A percentile compares a stretch with the other conserved stretches of the same genome.
Conservation (phyloP, 2,329 filamentous ascomycete species). For the Ophiostoma perfectum region DNA sequence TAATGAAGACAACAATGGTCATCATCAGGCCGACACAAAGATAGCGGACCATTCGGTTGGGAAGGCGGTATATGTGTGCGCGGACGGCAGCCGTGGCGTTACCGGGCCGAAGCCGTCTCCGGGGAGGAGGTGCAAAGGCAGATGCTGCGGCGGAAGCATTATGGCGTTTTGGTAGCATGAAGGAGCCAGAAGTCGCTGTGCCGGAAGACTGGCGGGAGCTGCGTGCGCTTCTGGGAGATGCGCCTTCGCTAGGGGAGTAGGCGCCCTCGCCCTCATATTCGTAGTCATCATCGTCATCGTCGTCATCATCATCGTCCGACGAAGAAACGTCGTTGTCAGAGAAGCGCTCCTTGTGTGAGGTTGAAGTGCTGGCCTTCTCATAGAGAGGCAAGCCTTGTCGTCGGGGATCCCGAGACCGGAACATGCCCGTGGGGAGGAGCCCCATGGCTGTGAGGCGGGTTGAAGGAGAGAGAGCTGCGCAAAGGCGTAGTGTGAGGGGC, state of each 20-base stretch:
- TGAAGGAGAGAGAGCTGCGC: too few species aligned
- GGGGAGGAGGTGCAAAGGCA: conserved; percentile 25
- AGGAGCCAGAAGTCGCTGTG: conserved; percentile 39
- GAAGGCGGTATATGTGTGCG: conserved; percentile 54
- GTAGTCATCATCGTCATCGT: conserved; percentile 37
- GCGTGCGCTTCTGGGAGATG: conserved; percentile 38
- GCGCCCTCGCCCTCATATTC: conserved; percentile 35
- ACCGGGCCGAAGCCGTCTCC: conserved; percentile 16
- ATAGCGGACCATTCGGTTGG: conserved; percentile 69
- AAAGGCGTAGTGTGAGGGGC: not conserved
- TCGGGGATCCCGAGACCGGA: conserved; percentile 44
- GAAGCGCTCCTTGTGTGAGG: conserved; percentile 44
- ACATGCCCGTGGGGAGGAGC: conserved; percentile 35
- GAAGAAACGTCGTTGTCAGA: conserved; percentile 44
- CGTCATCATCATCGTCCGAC: conserved; percentile 40
- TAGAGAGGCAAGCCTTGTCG: conserved; percentile 45
- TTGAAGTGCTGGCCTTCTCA: conserved; percentile 38
- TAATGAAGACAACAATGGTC: conserved; percentile 68
- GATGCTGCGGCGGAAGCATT: conserved; percentile 29
- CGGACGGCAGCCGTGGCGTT: conserved; percentile 29
- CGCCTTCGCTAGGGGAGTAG: conserved; percentile 35
- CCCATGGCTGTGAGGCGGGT: conserved; percentile 40
- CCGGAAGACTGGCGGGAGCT: conserved; percentile 52
- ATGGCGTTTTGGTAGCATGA: conserved; percentile 42
- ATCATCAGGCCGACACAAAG: conserved; percentile 67